Evolutionary conservation across 2,329 filamentous ascomycete species (phyloP).

Genomic region (Colletotrichum sp.): DNA sequence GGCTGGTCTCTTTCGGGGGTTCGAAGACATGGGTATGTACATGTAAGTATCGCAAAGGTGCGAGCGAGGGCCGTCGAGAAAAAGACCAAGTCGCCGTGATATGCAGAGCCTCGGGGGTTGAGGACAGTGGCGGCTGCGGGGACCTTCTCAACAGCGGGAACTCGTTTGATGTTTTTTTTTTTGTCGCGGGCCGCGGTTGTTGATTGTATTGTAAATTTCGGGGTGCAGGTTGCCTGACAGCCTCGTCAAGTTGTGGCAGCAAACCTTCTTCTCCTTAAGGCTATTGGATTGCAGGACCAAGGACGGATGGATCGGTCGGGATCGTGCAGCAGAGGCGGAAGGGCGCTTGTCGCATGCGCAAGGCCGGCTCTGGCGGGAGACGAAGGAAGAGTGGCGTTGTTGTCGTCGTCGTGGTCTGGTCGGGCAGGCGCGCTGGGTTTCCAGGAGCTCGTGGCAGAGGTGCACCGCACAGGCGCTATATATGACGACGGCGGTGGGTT

Average conservation of each 20-base stretch:
- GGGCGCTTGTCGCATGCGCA: not conserved
- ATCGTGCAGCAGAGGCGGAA: not conserved
- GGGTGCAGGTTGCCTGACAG: slow-evolving; percentile 8
- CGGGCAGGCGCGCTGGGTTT: not conserved
- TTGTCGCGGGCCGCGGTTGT: not conserved
- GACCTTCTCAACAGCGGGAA: not conserved
- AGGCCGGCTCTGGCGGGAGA: not conserved
- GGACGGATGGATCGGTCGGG: not conserved
- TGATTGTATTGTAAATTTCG: not conserved
- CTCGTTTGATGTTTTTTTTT: not conserved
- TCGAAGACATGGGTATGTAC: slow-evolving; percentile 49
- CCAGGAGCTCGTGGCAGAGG: not conserved
- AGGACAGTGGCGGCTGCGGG: not conserved
- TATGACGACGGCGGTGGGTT: not conserved
- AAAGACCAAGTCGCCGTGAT: not conserved
- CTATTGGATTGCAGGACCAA: not conserved
- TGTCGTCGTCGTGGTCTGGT: not conserved
- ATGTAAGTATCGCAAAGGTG: not conserved
- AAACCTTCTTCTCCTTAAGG: not conserved
- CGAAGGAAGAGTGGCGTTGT: not conserved
- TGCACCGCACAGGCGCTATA: not conserved
- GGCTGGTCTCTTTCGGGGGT: slow-evolving; percentile 74
- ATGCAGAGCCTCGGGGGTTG: slow-evolving; percentile 1
- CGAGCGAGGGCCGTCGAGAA: not conserved
- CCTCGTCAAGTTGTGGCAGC: not conserved